phyloP scores from a whole-genome alignment of 1,284 basidiomycete genomes.

The Exobasidium rhododendri region DNA sequence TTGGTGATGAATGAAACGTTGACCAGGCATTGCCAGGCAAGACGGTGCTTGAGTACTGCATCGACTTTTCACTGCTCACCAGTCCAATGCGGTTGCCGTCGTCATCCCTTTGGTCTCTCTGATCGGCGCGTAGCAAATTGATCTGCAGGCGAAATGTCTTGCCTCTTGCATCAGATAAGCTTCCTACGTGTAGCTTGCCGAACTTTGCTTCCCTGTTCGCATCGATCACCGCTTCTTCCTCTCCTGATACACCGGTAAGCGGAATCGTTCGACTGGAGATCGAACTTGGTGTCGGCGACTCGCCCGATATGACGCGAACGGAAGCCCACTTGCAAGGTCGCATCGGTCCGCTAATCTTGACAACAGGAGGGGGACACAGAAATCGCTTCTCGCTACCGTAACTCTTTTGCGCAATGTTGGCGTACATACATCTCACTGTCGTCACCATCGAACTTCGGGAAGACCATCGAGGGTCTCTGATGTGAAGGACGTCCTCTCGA shows the following conservation, averaged over 20 bases:
- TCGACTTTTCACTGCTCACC: not conserved
- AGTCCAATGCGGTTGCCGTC: not conserved
- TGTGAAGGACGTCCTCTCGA: not conserved
- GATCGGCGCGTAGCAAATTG: slow-evolving; percentile 38
- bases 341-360: slow-evolving; percentile 73
- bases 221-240: slow-evolving; percentile 6
- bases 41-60: slow-evolving; percentile 17
- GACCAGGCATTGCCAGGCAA: slow-evolving; percentile 65
- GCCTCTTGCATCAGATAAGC: slow-evolving; percentile 58
- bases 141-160: slow-evolving; percentile 83
- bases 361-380: slow-evolving; percentile 90
- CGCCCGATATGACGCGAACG: slow-evolving; percentile 6
- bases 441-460: slow-evolving; percentile 66
- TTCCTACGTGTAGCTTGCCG: slow-evolving; percentile 84
- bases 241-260: not conserved
- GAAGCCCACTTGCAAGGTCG: slow-evolving; percentile 4
- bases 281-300: slow-evolving; percentile 6
- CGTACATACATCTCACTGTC: slow-evolving; percentile 90
- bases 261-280: not conserved
- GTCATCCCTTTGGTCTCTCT: too few species aligned
- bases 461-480: not conserved
- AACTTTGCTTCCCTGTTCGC: slow-evolving; percentile 65
- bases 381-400: slow-evolving; percentile 96
- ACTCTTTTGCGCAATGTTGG: slow-evolving; percentile 94
- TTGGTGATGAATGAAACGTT: slow-evolving; percentile 82